Conservation (phyloP, 2,329 filamentous ascomycete species). For the Tympanopsis confertula region DNA sequence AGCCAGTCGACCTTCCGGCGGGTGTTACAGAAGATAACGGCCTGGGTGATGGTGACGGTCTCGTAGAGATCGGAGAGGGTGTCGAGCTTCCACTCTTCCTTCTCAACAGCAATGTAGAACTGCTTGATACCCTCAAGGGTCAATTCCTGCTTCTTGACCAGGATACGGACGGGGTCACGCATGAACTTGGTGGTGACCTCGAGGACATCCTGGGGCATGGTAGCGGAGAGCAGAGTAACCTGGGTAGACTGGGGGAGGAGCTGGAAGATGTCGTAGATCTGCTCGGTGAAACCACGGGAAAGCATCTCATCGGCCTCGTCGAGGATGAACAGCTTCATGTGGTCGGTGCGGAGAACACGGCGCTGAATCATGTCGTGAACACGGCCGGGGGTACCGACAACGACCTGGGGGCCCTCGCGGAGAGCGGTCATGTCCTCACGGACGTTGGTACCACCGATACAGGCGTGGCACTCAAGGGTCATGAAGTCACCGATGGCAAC, state of each 20-base stretch:
- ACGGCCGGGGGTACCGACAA: conserved; percentile 67
- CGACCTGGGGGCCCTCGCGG: conserved; percentile 62
- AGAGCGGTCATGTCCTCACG: conserved; percentile 70
- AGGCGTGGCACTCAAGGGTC: conserved; percentile 68
- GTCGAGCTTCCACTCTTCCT: conserved; percentile 63
- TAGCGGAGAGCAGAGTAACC: conserved; percentile 60
- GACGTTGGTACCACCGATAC: conserved; percentile 67
- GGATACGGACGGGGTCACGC: conserved; percentile 61
- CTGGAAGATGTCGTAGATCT: conserved; percentile 70
- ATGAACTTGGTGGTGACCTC: conserved; percentile 69
- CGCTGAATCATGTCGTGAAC: conserved; percentile 74
- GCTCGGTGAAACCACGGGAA: conserved; percentile 64
- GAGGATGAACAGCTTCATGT: conserved; percentile 73
- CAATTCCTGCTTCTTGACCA: conserved; percentile 65
- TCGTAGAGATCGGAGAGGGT: conserved; percentile 64
- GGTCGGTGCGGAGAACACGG: conserved; percentile 62
- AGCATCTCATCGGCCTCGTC: conserved; percentile 75
- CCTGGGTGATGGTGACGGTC: conserved; percentile 64
- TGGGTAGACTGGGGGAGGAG: conserved; percentile 61
- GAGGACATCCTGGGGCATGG: conserved; percentile 63
- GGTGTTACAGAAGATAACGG: conserved; percentile 70
- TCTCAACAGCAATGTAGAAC: conserved; percentile 63
- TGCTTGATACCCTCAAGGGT: conserved; percentile 69
- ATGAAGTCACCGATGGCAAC: conserved; percentile 73
- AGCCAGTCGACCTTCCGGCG: conserved; percentile 68